Percentiles rank a stretch among this genome's conserved stretches.
These are phyloP conservation scores for Trichosanthes truncata DNA, from an alignment of 306 rosid genomes.

Conservation along the genomic window DNA sequence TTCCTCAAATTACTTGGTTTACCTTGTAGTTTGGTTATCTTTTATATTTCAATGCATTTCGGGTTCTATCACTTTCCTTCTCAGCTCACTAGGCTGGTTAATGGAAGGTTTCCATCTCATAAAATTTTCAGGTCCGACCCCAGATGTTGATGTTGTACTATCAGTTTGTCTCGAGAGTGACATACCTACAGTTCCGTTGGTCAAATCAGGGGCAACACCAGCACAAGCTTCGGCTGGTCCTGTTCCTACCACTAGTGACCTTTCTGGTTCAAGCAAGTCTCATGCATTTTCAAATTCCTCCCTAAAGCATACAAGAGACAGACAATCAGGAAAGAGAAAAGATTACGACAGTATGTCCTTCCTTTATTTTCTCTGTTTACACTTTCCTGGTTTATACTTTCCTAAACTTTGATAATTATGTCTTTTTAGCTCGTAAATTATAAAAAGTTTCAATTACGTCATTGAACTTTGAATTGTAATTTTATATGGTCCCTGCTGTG, in stretches of 20 bases:
- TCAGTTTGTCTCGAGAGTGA: conserved; percentile 88
- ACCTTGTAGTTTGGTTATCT: too few species aligned
- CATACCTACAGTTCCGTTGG: conserved; percentile 36
- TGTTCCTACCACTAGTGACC: conserved; percentile 61
- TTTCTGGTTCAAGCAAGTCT: conserved; percentile 80
- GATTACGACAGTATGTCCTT: conserved; percentile 57
- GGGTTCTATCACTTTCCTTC: neutral
- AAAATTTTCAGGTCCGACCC: conserved; percentile 70
- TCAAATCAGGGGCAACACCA: conserved; percentile 28
- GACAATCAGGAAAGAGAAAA: conserved; percentile 64
- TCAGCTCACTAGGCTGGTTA: neutral
- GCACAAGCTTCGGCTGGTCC: conserved; percentile 37
- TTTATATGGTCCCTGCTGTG: too few species aligned
- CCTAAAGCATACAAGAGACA: conserved; percentile 40
- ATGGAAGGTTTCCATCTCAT: conserved; percentile 15
- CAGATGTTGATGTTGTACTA: conserved; percentile 73
- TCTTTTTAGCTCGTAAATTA: too few species aligned
- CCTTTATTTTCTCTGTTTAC: neutral
- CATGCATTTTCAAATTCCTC: conserved; percentile 50
- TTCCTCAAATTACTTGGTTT: too few species aligned
- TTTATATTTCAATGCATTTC: too few species aligned
- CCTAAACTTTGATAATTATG: neutral
- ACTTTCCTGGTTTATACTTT: neutral
- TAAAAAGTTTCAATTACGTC: too few species aligned
- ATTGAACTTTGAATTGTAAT: too few species aligned